Percentiles rank a stretch among this genome's conserved stretches.
phyloP scores from a whole-genome alignment of 176 grass and related monocot species.

The Phoenix dactylifera region DNA sequence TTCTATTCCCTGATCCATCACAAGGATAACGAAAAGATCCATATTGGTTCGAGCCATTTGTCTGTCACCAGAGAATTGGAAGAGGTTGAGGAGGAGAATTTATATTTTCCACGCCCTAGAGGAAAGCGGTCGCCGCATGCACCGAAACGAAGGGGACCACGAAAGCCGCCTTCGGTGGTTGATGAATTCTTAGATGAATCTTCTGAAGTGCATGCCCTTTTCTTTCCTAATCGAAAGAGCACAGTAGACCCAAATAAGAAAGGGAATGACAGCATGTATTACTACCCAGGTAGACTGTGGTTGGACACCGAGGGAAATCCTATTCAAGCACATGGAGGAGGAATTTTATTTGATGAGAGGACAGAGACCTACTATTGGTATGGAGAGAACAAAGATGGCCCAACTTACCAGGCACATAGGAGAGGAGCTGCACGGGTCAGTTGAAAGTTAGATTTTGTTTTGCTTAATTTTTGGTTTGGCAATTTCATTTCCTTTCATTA shows the following conservation, averaged over 20 bases:
- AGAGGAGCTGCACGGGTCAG: conserved; percentile 77
- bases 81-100: conserved; percentile 62
- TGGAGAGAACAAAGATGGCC: conserved; percentile 92
- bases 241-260: conserved; percentile 40
- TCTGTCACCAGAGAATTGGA: conserved; percentile 45
- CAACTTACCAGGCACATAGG: conserved; percentile 68
- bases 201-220: conserved; percentile 69
- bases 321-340: conserved; percentile 92
- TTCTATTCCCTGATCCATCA: conserved; percentile 42
- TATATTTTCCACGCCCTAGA: conserved; percentile 40
- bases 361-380: conserved; percentile 75
- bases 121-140: conserved; percentile 82
- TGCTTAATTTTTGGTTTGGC: conserved; percentile 4
- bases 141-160: conserved; percentile 66
- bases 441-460: conserved; percentile 4
- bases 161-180: conserved; percentile 57
- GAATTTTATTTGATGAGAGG: conserved; percentile 65
- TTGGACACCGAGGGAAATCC: conserved; percentile 85
- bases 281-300: conserved; percentile 71
- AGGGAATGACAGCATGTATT: conserved; percentile 44
- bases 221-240: conserved; percentile 52
- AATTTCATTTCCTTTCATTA: neutral
- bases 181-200: conserved; percentile 89
- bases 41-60: conserved; percentile 20
- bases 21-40: conserved; percentile 18